These are phyloP conservation scores for Solanum verrucosum DNA, from an alignment of 257 asterid genomes.

Conservation along the genomic window DNA sequence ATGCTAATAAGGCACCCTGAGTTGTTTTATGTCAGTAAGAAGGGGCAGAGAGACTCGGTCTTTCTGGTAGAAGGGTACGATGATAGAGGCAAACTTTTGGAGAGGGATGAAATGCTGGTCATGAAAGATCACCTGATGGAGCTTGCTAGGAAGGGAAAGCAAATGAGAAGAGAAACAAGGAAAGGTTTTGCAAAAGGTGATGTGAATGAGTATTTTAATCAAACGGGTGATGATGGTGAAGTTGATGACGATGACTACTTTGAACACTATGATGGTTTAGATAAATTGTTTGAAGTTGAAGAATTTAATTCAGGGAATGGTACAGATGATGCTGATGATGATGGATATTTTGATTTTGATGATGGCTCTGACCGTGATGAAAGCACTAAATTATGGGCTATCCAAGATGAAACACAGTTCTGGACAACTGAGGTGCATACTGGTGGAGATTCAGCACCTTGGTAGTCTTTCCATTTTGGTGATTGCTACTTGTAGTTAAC, in stretches of 20 bases:
- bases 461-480: constrained; percentile 29
- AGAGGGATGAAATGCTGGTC: constrained; percentile 42
- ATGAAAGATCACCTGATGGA: constrained; percentile 50
- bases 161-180: constrained; percentile 54
- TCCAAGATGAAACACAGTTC: constrained; percentile 28
- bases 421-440: constrained; percentile 45
- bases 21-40: constrained; percentile 79
- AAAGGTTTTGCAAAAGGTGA: constrained; percentile 13
- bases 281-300: constrained; percentile 58
- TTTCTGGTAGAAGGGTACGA: constrained; percentile 80
- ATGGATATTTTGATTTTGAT: constrained; percentile 17
- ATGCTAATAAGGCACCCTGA: constrained; percentile 96
- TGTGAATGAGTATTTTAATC: neutral
- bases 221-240: constrained; percentile 20
- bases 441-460: constrained; percentile 32
- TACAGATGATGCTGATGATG: constrained; percentile 12
- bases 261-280: constrained; percentile 35
- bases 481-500: neutral
- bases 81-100: constrained; percentile 52
- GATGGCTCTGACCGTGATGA: constrained; percentile 23
- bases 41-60: constrained; percentile 81
- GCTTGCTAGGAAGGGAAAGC: constrained; percentile 67
- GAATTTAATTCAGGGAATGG: constrained; percentile 29
- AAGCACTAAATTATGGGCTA: constrained; percentile 10
- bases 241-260: constrained; percentile 20